Evolutionary conservation across 2,329 filamentous ascomycete genomes (phyloP).

Genomic region (Colletotrichum coccodes): DNA sequence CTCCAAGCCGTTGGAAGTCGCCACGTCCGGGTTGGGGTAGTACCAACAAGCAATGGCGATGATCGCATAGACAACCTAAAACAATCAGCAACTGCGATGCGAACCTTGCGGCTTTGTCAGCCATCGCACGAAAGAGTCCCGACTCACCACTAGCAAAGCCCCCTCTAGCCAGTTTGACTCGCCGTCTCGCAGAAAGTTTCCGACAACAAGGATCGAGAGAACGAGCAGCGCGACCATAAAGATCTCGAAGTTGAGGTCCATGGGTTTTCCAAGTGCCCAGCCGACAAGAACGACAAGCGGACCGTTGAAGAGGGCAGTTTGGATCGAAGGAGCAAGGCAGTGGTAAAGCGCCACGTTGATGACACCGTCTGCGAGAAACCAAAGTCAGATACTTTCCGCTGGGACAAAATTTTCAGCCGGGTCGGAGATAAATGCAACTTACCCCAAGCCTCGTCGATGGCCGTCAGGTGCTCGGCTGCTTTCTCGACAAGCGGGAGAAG

Average conservation of each 20-base stretch:
- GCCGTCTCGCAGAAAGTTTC: conserved; percentile 79
- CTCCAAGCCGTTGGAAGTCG: conserved; percentile 44
- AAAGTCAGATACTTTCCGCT: not conserved
- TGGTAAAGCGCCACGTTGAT: conserved; percentile 79
- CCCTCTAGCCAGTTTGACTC: conserved; percentile 84
- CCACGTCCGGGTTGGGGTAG: conserved; percentile 53
- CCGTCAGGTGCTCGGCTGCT: conserved; percentile 75
- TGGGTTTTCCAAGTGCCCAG: conserved; percentile 72
- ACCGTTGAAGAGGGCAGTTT: conserved; percentile 80
- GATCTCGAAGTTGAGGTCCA: conserved; percentile 80
- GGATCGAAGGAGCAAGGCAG: conserved; percentile 78
- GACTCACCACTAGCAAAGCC: conserved; percentile 69
- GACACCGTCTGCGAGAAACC: conserved; percentile 56
- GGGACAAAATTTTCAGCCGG: no score
- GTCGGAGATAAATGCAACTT: conserved; percentile 17
- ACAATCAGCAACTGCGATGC: not conserved
- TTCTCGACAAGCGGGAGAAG: conserved; percentile 77
- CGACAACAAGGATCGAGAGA: conserved; percentile 78
- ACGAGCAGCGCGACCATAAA: conserved; percentile 81
- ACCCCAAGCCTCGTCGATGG: conserved; percentile 75
- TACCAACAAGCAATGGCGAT: conserved; percentile 57
- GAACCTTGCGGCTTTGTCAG: not conserved
- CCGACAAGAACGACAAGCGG: conserved; percentile 77
- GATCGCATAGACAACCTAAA: conserved; percentile 52
- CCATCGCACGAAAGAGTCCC: accelerated